phyloP scores from a whole-genome alignment of 768 basidiomycete species.

The Phanerochaete sordida region DNA sequence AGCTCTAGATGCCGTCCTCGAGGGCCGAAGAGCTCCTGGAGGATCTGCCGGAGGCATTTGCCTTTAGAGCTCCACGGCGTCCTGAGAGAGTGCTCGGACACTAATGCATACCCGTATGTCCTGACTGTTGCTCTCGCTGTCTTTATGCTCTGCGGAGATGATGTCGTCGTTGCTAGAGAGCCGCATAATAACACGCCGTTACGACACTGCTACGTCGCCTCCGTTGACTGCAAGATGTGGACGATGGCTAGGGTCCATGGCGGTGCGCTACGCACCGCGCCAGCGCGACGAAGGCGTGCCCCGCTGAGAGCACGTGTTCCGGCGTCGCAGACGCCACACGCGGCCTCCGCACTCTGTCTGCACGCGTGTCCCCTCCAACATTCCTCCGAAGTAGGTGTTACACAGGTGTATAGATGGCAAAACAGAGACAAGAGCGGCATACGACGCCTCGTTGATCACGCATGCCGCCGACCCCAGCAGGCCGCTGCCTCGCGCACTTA shows the following conservation, averaged over 20 bases:
- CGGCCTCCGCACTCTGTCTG: not conserved
- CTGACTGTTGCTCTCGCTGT: not conserved
- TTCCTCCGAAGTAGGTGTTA: not conserved
- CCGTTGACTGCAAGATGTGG: too few relatives aligned
- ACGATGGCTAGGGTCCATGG: not conserved
- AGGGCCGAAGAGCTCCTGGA: not conserved
- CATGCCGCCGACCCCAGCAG: not conserved
- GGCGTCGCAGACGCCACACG: not conserved
- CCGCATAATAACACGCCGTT: not conserved
- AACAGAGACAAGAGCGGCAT: not conserved
- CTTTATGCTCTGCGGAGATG: not conserved
- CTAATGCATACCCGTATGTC: not conserved
- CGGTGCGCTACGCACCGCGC: not conserved
- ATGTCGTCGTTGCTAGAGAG: not conserved
- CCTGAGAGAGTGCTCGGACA: not conserved
- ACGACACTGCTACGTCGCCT: not conserved
- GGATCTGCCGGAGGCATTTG: not conserved
- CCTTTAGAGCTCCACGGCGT: not conserved
- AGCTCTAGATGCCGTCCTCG: constrained; percentile 43
- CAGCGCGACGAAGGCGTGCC: not conserved
- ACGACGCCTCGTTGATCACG: not conserved
- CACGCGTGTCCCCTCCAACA: not conserved
- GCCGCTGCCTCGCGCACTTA: not conserved
- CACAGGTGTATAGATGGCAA: not conserved
- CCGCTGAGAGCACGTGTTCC: not conserved